These are phyloP conservation scores for Saprolegnia diclina DNA, from an alignment of 352 stramenopile species.

Conservation along the genomic window DNA sequence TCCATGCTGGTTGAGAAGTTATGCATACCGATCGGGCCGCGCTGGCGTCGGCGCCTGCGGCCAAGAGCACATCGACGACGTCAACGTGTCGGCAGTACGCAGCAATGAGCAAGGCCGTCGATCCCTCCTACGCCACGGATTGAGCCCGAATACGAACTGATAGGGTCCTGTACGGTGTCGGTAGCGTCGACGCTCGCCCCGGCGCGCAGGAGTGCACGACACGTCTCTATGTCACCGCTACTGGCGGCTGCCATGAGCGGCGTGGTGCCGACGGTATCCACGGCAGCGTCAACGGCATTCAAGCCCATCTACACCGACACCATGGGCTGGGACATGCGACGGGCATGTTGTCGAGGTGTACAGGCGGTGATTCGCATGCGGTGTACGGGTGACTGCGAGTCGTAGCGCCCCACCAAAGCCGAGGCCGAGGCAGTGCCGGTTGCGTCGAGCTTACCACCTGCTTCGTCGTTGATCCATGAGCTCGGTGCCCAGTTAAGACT, in stretches of 20 bases:
- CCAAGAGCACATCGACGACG: background rate
- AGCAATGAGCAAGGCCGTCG: conserved; percentile 11
- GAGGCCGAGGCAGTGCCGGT: no score
- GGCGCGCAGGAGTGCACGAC: background rate
- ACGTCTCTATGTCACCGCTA: background rate
- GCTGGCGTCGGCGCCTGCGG: conserved; percentile 6
- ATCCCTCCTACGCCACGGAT: conserved; percentile 8
- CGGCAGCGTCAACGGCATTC: background rate
- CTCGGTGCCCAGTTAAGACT: no score
- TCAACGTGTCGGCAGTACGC: conserved; percentile 9
- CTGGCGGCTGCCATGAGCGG: conserved; percentile 18
- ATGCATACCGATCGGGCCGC: background rate
- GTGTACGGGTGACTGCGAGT: no score
- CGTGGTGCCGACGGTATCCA: conserved; percentile 5
- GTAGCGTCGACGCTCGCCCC: conserved; percentile 4
- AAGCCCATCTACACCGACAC: no score
- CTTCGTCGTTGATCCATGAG: no score
- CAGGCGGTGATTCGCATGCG: no score
- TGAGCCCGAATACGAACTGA: background rate
- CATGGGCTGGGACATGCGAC: no score
- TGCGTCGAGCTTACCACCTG: no score
- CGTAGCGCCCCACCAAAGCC: no score
- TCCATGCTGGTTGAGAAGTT: background rate
- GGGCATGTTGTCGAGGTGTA: no score
- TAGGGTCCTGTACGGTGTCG: background rate